A percentile compares a stretch with the other conserved stretches of the same genome.
Conservation (phyloP, 495 filamentous ascomycete species). For the Lentithecium fluviatile region DNA sequence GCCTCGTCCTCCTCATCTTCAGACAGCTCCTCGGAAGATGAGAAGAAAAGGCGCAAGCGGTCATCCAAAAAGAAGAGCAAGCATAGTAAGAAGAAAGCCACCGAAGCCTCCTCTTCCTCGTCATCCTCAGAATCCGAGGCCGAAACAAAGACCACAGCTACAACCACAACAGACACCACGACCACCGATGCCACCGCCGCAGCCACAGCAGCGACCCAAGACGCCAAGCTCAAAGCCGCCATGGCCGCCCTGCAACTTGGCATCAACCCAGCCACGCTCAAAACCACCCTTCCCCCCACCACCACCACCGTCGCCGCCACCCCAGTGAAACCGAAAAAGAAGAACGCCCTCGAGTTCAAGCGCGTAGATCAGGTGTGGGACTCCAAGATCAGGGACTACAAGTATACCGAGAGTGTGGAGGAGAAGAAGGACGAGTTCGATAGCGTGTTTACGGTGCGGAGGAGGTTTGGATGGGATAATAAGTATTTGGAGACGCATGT, state of each 20-base stretch:
- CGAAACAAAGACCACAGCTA: neutral
- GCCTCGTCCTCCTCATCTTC: constrained; percentile 15
- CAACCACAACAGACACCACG: neutral
- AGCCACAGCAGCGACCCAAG: neutral
- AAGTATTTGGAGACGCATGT: constrained; percentile 76
- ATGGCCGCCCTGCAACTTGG: neutral
- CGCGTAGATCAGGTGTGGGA: constrained; percentile 72
- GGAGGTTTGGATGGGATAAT: constrained; percentile 84
- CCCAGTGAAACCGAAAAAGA: constrained; percentile 18
- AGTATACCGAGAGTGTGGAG: constrained; percentile 76
- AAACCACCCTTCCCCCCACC: neutral
- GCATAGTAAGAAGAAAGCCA: constrained; percentile 11
- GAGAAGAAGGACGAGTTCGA: constrained; percentile 76
- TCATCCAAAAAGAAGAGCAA: neutral
- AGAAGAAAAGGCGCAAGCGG: constrained; percentile 11
- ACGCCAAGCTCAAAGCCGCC: constrained; percentile 2
- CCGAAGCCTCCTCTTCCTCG: neutral
- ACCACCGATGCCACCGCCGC: neutral
- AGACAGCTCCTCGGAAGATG: constrained; percentile 22
- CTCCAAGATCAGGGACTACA: constrained; percentile 71
- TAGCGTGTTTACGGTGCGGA: constrained; percentile 82
- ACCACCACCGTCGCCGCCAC: neutral
- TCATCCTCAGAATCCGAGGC: neutral
- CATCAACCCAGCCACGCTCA: neutral
- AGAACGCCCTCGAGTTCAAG: constrained; percentile 71